Conservation (phyloP, 2,329 filamentous ascomycete species). For the Aspergillus sojae region DNA sequence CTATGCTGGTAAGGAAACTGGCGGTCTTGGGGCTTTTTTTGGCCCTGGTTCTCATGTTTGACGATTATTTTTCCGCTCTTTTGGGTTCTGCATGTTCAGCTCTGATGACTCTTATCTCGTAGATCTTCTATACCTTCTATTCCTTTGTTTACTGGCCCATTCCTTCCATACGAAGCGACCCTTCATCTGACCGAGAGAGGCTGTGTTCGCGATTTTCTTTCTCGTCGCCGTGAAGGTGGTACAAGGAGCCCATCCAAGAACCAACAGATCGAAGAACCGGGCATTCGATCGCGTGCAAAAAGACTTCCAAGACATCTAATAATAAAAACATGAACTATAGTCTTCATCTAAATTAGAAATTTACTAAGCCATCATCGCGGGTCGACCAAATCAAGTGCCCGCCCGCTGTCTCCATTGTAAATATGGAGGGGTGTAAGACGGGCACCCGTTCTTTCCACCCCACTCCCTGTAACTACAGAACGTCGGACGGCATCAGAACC, state of each 20-base stretch:
- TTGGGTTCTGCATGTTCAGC: not conserved
- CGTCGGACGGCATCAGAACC: not conserved
- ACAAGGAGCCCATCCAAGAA: not conserved
- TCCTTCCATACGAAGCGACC: not conserved
- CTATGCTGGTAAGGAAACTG: slow-evolving; percentile 1
- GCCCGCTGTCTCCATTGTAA: not conserved
- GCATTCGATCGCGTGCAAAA: not conserved
- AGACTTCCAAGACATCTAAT: not conserved
- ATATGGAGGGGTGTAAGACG: not conserved
- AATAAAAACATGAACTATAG: not conserved
- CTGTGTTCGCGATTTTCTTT: not conserved
- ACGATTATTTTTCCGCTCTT: not conserved
- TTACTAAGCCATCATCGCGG: not conserved
- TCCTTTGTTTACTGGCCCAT: not conserved
- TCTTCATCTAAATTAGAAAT: not conserved
- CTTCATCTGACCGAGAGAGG: not conserved
- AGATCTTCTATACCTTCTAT: not conserved
- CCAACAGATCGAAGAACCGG: not conserved
- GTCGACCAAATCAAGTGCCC: not conserved
- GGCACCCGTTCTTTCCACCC: not conserved
- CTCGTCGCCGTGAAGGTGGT: not conserved
- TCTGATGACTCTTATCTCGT: slow-evolving; percentile 1
- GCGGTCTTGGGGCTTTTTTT: slow-evolving; percentile 8
- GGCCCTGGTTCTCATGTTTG: not conserved
- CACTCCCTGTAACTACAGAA: not conserved